A percentile compares a stretch with the other conserved stretches of the same genome.
phyloP scores from a whole-genome alignment of 2,329 filamentous ascomycete genomes.

The Pyrenochaeta sp. region DNA sequence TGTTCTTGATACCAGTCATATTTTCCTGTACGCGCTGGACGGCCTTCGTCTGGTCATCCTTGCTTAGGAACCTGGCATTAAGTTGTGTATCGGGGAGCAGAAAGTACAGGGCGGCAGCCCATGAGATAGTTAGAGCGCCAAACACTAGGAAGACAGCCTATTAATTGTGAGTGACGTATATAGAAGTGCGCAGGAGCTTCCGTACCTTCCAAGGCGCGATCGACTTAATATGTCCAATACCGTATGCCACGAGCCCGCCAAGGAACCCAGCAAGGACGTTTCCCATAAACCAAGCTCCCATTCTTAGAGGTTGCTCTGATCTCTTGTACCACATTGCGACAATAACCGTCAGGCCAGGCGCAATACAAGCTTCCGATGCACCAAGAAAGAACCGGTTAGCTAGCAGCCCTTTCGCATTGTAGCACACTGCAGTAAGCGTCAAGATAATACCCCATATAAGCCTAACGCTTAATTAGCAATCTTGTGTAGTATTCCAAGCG shows the following conservation, averaged over 20 bases:
- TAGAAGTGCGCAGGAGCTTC: not conserved
- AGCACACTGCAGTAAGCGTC: slow-evolving; percentile 53
- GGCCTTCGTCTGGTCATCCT: slow-evolving; percentile 24
- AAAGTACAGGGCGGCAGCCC: slow-evolving; percentile 55
- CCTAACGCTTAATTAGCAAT: slow-evolving; percentile 31
- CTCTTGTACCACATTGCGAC: slow-evolving; percentile 72
- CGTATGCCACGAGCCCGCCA: slow-evolving; percentile 65
- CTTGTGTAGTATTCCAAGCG: slow-evolving; percentile 9
- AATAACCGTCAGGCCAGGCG: slow-evolving; percentile 68
- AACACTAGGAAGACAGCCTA: slow-evolving; percentile 67
- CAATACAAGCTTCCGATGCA: slow-evolving; percentile 55
- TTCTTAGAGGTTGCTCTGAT: slow-evolving; percentile 67
- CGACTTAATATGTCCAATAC: slow-evolving; percentile 59
- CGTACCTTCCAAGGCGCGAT: slow-evolving; percentile 34
- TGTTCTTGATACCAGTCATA: slow-evolving; percentile 59
- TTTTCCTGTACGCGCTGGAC: slow-evolving; percentile 53
- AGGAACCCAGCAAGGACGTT: slow-evolving; percentile 64
- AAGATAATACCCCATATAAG: slow-evolving; percentile 52
- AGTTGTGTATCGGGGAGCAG: slow-evolving; percentile 61
- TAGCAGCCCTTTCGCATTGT: slow-evolving; percentile 58
- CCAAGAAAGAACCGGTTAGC: slow-evolving; percentile 61
- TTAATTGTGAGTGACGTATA: not conserved
- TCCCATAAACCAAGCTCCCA: slow-evolving; percentile 50
- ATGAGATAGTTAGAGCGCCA: slow-evolving; percentile 38
- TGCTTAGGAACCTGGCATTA: slow-evolving; percentile 18